These are phyloP conservation scores for Collybia sp. DNA, from an alignment of 768 basidiomycete genomes.

Conservation along the genomic window DNA sequence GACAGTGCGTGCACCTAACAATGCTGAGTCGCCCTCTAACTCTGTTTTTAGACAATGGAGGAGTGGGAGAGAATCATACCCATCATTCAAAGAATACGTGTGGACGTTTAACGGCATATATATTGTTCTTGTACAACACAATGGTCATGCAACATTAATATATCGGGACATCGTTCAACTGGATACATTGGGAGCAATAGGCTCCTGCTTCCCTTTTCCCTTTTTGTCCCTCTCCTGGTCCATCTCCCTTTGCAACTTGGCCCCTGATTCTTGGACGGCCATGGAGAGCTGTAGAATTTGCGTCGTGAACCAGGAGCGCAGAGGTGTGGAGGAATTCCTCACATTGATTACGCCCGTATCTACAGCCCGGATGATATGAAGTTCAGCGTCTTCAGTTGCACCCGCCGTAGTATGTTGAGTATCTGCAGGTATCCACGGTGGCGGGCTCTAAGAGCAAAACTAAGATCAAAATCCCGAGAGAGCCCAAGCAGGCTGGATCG, in stretches of 20 bases:
- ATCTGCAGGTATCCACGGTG: conserved; percentile 78
- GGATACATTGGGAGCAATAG: conserved; percentile 18
- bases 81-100: conserved; percentile 88
- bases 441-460: conserved; percentile 43
- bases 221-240: conserved; percentile 8
- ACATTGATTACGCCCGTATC: conserved; percentile 84
- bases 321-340: conserved; percentile 13
- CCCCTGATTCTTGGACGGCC: conserved; percentile 75
- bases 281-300: conserved; percentile 52
- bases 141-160: conserved; percentile 45
- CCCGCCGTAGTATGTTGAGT: conserved; percentile 65
- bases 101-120: conserved; percentile 61
- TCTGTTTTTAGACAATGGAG: conserved; percentile 71
- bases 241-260: conserved; percentile 48
- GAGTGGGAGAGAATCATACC: conserved; percentile 97
- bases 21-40: background rate
- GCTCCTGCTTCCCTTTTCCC: conserved; percentile 10
- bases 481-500: background rate
- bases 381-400: conserved; percentile 58
- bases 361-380: conserved; percentile 74
- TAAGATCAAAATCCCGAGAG: background rate
- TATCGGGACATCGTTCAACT: conserved; percentile 8
- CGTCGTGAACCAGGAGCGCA: background rate
- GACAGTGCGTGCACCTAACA: conserved; percentile 40
- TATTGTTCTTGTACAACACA: conserved; percentile 64